Evolutionary conservation across 2,329 filamentous ascomycete genomes (phyloP).

Genomic region (Pseudopyricularia javanii): DNA sequence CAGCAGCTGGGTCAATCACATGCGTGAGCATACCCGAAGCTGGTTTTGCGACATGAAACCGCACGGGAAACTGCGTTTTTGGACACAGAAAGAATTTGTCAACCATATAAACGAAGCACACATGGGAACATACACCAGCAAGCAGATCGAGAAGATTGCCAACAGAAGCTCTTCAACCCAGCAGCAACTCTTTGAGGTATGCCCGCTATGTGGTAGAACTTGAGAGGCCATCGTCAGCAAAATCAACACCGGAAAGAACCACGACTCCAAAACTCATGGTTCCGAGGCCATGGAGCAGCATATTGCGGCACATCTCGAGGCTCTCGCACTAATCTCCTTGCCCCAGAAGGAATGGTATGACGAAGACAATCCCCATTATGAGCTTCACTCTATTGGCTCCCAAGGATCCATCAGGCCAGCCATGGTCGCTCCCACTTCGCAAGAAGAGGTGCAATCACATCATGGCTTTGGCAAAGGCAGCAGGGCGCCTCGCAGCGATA

Average conservation of each 20-base stretch:
- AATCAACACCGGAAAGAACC: no score
- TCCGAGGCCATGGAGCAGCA: not conserved
- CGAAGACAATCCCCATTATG: not conserved
- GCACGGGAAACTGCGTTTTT: not conserved
- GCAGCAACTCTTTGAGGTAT: not conserved
- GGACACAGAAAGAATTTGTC: not conserved
- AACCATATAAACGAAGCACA: not conserved
- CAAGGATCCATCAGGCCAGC: not conserved
- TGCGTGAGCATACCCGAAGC: not conserved
- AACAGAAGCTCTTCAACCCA: not conserved
- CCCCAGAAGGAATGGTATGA: not conserved
- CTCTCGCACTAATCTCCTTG: not conserved
- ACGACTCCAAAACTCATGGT: no score
- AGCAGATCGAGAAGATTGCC: not conserved
- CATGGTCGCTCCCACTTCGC: not conserved
- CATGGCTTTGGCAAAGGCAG: no score
- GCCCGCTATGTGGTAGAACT: not conserved
- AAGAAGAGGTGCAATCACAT: no score
- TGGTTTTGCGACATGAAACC: not conserved
- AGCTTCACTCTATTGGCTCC: not conserved
- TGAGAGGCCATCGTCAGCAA: not conserved
- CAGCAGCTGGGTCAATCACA: not conserved
- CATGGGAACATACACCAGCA: not conserved
- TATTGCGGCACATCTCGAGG: not conserved
- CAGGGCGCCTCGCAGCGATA: no score